Percentiles rank a stretch among this genome's conserved stretches.
phyloP scores from a whole-genome alignment of 805 yeast species.

The Yarrowia sp. region DNA sequence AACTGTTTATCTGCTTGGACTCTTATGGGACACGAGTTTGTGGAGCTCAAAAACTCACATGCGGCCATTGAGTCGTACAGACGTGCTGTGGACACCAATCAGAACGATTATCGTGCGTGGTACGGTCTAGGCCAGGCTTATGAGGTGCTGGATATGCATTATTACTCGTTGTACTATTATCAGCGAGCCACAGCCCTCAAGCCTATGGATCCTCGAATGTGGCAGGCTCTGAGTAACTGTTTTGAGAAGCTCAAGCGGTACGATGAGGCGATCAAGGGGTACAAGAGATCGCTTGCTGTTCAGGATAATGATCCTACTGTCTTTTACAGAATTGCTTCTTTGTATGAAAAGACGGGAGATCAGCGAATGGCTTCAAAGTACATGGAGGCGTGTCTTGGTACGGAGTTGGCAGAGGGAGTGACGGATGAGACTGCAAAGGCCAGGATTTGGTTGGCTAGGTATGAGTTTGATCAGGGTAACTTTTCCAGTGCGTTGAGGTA shows the following conservation, averaged over 20 bases:
- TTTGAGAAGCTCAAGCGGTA: slow-evolving; percentile 72
- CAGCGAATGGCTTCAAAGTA: slow-evolving; percentile 52
- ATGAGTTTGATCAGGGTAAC: slow-evolving; percentile 54
- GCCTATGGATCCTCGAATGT: slow-evolving; percentile 88
- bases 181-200: slow-evolving; percentile 86
- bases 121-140: slow-evolving; percentile 98
- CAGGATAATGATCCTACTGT: slow-evolving; percentile 56
- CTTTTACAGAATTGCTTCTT: slow-evolving; percentile 63
- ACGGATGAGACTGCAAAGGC: slow-evolving; percentile 78
- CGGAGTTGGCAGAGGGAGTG: slow-evolving; percentile 60
- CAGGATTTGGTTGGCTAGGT: slow-evolving; percentile 78
- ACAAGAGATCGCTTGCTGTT: slow-evolving; percentile 68
- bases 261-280: slow-evolving; percentile 75
- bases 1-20: slow-evolving; percentile 93
- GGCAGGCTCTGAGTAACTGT: slow-evolving; percentile 93
- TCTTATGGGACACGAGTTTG: slow-evolving; percentile 97
- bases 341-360: slow-evolving; percentile 60
- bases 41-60: slow-evolving; percentile 91
- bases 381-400: slow-evolving; percentile 65
- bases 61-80: slow-evolving; percentile 96
- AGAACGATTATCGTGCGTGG: slow-evolving; percentile 94
- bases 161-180: slow-evolving; percentile 87
- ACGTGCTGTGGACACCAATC: slow-evolving; percentile 85
- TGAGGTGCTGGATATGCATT: slow-evolving; percentile 92
- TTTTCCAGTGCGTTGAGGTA: slow-evolving; percentile 69